Evolutionary conservation across 2,329 filamentous ascomycete species (phyloP).

Genomic region (Fusarium hainanense): DNA sequence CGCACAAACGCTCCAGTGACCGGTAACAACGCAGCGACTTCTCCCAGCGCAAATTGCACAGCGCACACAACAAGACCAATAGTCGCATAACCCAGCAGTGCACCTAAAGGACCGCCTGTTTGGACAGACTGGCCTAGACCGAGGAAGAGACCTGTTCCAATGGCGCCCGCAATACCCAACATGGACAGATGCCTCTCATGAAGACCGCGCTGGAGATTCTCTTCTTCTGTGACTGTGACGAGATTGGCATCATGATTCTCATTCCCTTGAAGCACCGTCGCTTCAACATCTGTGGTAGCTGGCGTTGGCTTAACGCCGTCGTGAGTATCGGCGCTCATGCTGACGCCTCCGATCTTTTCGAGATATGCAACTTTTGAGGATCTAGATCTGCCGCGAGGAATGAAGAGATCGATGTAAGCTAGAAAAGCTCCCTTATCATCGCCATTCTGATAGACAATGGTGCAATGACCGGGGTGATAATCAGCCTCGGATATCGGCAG

Average conservation of each 20-base stretch:
- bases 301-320: conserved; percentile 15
- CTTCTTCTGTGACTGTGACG: conserved; percentile 40
- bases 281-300: conserved; percentile 16
- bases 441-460: conserved; percentile 28
- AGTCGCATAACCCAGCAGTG: conserved; percentile 59
- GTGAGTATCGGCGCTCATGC: conserved; percentile 27
- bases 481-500: conserved; percentile 11
- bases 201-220: conserved; percentile 42
- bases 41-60: conserved; percentile 62
- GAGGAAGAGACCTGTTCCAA: conserved; percentile 55
- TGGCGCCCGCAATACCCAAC: conserved; percentile 65
- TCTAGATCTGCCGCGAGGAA: background rate
- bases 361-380: background rate
- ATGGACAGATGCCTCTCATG: conserved; percentile 58
- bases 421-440: conserved; percentile 24
- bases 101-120: conserved; percentile 51
- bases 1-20: conserved; percentile 62
- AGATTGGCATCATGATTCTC: conserved; percentile 30
- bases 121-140: conserved; percentile 57
- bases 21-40: conserved; percentile 60
- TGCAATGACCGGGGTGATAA: conserved; percentile 30
- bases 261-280: background rate
- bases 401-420: background rate
- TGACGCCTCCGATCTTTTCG: conserved; percentile 5
- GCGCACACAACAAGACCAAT: conserved; percentile 61